A percentile compares a stretch with the other conserved stretches of the same genome.
Conservation (phyloP, 192 early-diverging fungal genomes). For the Coemansia javaensis region DNA sequence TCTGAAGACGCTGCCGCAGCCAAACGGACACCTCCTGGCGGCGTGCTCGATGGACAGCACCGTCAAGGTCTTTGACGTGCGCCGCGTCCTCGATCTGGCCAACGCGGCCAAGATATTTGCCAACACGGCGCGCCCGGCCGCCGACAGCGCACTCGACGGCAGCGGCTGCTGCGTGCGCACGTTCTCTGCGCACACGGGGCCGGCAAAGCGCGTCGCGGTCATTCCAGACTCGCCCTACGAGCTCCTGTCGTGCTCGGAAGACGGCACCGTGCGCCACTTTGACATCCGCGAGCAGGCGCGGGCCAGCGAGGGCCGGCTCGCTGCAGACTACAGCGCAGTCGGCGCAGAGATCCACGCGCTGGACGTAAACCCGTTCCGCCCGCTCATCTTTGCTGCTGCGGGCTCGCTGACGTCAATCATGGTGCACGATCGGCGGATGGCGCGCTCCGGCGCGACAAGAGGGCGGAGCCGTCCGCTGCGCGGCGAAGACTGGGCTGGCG, state of each 20-base stretch:
- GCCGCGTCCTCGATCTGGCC: conserved; percentile 9
- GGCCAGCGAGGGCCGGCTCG: conserved; percentile 14
- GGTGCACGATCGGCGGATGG: conserved; percentile 53
- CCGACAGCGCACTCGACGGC: conserved; percentile 6
- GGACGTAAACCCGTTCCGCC: conserved; percentile 44
- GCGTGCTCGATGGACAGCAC: conserved; percentile 61
- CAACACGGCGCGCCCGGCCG: not conserved
- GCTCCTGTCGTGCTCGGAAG: conserved; percentile 58
- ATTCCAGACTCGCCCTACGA: conserved; percentile 49
- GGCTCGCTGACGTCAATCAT: conserved; percentile 51
- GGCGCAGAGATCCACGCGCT: conserved; percentile 51
- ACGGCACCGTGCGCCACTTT: conserved; percentile 56
- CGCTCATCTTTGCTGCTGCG: conserved; percentile 56
- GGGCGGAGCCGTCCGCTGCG: too few species aligned
- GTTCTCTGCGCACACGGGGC: conserved; percentile 49
- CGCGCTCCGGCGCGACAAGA: not conserved
- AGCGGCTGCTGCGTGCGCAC: conserved; percentile 32
- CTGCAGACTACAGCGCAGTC: conserved; percentile 50
- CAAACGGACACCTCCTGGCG: conserved; percentile 55
- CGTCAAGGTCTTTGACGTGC: conserved; percentile 54
- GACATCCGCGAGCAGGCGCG: conserved; percentile 48
- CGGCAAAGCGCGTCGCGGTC: conserved; percentile 50
- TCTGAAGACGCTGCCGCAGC: conserved; percentile 60
- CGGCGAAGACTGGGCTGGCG: conserved; percentile 19
- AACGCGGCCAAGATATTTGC: conserved; percentile 1